These are phyloP conservation scores for Globisporangium abappressorium DNA, from an alignment of 352 stramenopile genomes.

Conservation along the genomic window DNA sequence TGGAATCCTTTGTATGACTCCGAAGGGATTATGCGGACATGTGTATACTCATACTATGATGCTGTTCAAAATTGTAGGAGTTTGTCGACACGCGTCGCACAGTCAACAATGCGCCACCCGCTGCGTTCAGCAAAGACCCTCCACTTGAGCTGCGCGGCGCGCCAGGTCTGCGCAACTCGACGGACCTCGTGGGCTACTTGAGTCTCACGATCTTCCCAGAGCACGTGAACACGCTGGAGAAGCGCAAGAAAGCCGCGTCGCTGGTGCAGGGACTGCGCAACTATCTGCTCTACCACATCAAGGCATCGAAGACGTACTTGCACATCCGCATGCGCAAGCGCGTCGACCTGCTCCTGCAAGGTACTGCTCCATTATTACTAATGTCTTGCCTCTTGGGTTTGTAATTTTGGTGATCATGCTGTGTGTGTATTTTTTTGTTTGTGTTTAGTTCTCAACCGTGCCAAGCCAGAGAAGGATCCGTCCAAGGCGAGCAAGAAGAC, in stretches of 20 bases:
- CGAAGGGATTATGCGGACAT: too few species aligned
- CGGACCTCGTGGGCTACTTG: slow-evolving; percentile 88
- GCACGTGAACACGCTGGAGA: slow-evolving; percentile 86
- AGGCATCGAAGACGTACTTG: slow-evolving; percentile 94
- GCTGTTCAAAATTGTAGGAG: slow-evolving; percentile 44
- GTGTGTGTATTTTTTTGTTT: slow-evolving; percentile 1
- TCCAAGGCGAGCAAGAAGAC: slow-evolving; percentile 91
- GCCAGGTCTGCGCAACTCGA: slow-evolving; percentile 48
- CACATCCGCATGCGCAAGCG: slow-evolving; percentile 95
- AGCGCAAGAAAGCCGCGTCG: slow-evolving; percentile 86
- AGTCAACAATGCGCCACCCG: slow-evolving; percentile 93
- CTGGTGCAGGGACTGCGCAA: slow-evolving; percentile 88
- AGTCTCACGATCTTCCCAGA: slow-evolving; percentile 86
- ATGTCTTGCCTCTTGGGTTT: background rate
- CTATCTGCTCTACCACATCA: slow-evolving; percentile 97
- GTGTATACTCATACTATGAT: background rate
- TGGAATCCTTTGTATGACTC: background rate
- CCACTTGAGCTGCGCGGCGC: slow-evolving; percentile 84
- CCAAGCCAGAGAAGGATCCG: slow-evolving; percentile 86
- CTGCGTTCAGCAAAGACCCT: slow-evolving; percentile 88
- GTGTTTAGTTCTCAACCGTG: slow-evolving; percentile 86
- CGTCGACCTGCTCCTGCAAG: slow-evolving; percentile 90
- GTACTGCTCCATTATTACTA: slow-evolving; percentile 22
- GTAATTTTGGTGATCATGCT: background rate
- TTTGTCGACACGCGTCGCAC: slow-evolving; percentile 90